phyloP scores from a whole-genome alignment of 805 yeast genomes.

The Candida yuanshanica region DNA sequence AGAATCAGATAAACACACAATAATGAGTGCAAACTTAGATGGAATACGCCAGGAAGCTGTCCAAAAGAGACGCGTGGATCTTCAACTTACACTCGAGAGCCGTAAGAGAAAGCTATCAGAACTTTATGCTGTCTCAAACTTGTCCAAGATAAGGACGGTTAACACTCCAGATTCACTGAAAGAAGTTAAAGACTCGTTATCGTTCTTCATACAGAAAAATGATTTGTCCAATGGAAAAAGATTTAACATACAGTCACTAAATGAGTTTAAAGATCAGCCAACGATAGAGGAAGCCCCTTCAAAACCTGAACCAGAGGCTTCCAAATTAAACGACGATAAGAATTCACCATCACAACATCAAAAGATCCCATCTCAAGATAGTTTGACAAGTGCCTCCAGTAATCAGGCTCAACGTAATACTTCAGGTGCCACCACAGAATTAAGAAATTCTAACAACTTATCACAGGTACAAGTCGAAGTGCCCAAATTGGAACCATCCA shows the following conservation, averaged over 20 bases:
- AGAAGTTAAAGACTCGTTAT: constrained; percentile 34
- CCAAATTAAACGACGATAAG: not conserved
- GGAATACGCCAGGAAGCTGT: constrained; percentile 38
- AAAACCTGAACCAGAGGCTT: not conserved
- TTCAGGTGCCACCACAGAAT: no score
- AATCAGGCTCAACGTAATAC: not conserved
- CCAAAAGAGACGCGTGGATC: constrained; percentile 35
- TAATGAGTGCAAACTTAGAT: constrained; percentile 14
- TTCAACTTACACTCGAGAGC: constrained; percentile 35
- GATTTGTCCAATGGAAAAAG: constrained; percentile 43
- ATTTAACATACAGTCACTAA: constrained; percentile 28
- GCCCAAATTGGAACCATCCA: not conserved
- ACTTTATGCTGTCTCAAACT: constrained; percentile 51
- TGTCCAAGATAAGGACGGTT: constrained; percentile 40
- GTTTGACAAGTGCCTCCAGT: no score
- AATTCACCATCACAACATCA: not conserved
- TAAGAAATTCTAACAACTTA: no score
- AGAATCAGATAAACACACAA: not conserved
- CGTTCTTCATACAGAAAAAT: constrained; percentile 44
- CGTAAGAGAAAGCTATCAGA: constrained; percentile 58
- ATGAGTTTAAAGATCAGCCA: constrained; percentile 7
- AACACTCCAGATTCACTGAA: constrained; percentile 32
- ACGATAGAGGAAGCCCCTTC: not conserved
- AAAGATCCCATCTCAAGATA: constrained; percentile 4
- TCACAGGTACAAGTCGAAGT: no score